phyloP scores from a whole-genome alignment of 129 eudicot species.

The Centaurea solstitialis region DNA sequence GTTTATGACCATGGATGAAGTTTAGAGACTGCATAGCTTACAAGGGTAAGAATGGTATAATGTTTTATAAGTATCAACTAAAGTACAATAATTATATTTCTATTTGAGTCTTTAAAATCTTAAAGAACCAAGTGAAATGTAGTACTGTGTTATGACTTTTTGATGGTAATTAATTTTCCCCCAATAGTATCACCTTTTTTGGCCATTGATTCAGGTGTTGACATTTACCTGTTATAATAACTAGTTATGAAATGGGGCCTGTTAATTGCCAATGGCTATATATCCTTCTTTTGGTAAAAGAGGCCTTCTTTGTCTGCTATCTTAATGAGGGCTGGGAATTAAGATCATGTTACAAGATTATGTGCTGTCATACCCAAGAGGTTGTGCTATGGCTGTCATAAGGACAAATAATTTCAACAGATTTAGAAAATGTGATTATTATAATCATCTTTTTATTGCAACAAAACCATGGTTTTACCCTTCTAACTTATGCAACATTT shows the following conservation, averaged over 20 bases:
- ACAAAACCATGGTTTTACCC: background rate
- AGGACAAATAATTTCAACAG: background rate
- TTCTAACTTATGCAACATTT: background rate
- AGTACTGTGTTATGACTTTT: background rate
- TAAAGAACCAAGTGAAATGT: constrained; percentile 2
- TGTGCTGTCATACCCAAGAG: constrained; percentile 18
- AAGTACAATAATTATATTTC: constrained; percentile 1
- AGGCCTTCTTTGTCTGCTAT: background rate
- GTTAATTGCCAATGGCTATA: constrained; percentile 6
- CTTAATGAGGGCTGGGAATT: constrained; percentile 2
- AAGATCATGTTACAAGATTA: constrained; percentile 13
- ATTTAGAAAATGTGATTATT: background rate
- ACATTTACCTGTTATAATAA: constrained; percentile 3
- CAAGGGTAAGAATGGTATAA: background rate
- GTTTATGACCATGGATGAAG: background rate
- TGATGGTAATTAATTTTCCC: background rate
- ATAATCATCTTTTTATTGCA: background rate
- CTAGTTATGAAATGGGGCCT: constrained; percentile 22
- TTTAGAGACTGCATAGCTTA: background rate
- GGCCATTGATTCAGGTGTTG: constrained; percentile 22
- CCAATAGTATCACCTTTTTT: background rate
- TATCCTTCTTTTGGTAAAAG: constrained; percentile 10
- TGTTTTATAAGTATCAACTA: background rate
- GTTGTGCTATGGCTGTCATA: background rate
- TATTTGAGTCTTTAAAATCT: constrained; percentile 1